Evolutionary conservation across 495 filamentous ascomycete species (phyloP).

Genomic region (Talaromyces trachyspermus): DNA sequence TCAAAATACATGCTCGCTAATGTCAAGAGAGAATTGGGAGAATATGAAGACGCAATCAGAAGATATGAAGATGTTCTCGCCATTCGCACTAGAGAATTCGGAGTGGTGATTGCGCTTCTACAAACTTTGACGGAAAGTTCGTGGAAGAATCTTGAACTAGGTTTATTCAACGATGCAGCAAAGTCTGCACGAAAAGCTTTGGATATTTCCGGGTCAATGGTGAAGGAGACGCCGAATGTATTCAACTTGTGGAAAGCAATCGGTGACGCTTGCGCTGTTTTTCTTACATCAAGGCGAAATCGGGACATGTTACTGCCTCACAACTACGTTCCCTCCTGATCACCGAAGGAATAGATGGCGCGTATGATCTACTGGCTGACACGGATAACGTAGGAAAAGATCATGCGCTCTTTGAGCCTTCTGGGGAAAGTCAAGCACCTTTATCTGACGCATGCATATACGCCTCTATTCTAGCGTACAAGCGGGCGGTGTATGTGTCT

Average conservation of each 20-base stretch:
- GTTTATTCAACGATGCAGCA: conserved; percentile 73
- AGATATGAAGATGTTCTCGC: conserved; percentile 67
- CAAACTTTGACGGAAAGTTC: conserved; percentile 81
- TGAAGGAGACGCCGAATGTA: conserved; percentile 48
- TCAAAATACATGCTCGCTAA: conserved; percentile 96
- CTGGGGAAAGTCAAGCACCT: conserved; percentile 37
- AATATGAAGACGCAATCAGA: conserved; percentile 73
- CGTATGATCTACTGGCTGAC: conserved; percentile 57
- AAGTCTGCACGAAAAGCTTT: conserved; percentile 58
- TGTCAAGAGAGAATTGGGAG: conserved; percentile 80
- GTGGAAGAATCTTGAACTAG: conserved; percentile 66
- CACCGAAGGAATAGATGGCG: conserved; percentile 39
- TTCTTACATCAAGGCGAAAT: conserved; percentile 65
- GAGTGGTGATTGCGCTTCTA: conserved; percentile 76
- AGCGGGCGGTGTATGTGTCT: conserved; percentile 70
- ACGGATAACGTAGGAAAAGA: conserved; percentile 59
- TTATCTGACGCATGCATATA: conserved; percentile 42
- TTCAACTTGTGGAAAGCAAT: conserved; percentile 95
- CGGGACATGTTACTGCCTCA: conserved; percentile 49
- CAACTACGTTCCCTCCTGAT: conserved; percentile 49
- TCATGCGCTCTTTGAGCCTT: conserved; percentile 29
- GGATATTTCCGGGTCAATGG: conserved; percentile 43
- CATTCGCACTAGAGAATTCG: conserved; percentile 63
- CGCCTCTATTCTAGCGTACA: conserved; percentile 74
- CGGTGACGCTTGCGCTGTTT: conserved; percentile 81